Evolutionary conservation across 1,284 basidiomycete genomes (phyloP), one percentile per base, ranked within the genome.

Genomic region (Acaromyces ingoldii): DNA sequence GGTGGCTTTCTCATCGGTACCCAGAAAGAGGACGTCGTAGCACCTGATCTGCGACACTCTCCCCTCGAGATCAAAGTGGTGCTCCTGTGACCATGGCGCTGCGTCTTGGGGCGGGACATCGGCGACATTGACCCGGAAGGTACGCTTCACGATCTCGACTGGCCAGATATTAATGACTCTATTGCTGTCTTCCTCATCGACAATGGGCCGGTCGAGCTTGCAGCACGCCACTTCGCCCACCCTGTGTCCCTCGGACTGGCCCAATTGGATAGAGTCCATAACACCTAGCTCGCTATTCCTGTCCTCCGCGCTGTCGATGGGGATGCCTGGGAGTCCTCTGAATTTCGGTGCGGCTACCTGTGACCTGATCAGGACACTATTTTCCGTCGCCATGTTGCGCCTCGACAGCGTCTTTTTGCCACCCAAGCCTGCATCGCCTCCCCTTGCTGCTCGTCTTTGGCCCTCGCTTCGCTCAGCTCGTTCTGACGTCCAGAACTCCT

Each of bases 141-240:
- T n/a, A n/a, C n/a, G n/a, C n/a, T n/a, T n/a, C n/a, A 40, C 19
- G 13, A 67, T 45, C 11, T 59, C 43, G n/a, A 51, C 64, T 0
- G 64, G 62, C 60, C 60, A 67, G 17, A 37, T 17, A 1, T 45
- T 38, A 39, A 67, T 59, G 21, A 49, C 38, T 10, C 62, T 17
- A 17, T 22, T 21, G 10, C 43, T 9, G 1, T 40, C 25, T 11
- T 29, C 34, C 0, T 62, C 58, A 25, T 60, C 57, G 13, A 57
- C 53, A 2, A 67, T 29, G 4, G 65, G 60, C 21, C 52, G 21
- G 22, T 53, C 43, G 17, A 67, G 54, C n/a, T 31, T 26, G 47
- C 51, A 55, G 57, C 58, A 65, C 0, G 53, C 62, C 28, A 65
- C 39, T 46, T 67, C 65, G 15, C 63, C 63, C 1, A 59, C 40